Evolutionary conservation across 1,284 basidiomycete genomes (phyloP).

Genomic region (Blastosporella zonata): DNA sequence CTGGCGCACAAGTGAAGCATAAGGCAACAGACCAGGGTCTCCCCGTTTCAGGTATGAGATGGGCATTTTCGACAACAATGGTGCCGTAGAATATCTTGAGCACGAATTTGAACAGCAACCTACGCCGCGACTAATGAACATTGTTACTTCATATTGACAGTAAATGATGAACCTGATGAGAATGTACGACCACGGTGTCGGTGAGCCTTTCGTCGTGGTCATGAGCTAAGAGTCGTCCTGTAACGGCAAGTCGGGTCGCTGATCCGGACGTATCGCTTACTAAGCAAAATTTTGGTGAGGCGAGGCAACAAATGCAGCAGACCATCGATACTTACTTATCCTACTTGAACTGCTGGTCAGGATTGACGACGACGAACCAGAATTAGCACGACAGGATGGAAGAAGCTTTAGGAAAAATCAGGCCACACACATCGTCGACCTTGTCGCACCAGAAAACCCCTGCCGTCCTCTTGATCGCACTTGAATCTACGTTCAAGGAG

Average conservation of each 20-base stretch:
- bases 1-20: background rate
- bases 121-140: constrained; percentile 24
- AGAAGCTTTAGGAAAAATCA: constrained; percentile 78
- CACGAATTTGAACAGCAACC: constrained; percentile 71
- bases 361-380: background rate
- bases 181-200: constrained; percentile 66
- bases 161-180: constrained; percentile 50
- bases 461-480: constrained; percentile 83
- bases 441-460: constrained; percentile 89
- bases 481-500: constrained; percentile 87
- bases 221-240: constrained; percentile 7
- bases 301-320: background rate
- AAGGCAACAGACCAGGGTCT: constrained; percentile 58
- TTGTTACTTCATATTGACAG: background rate
- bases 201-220: constrained; percentile 34
- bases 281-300: constrained; percentile 29
- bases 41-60: constrained; percentile 68
- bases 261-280: too few relatives aligned
- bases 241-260: background rate
- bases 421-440: constrained; percentile 81
- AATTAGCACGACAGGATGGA: constrained; percentile 43
- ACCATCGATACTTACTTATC: background rate
- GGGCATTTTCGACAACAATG: constrained; percentile 79
- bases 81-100: constrained; percentile 86
- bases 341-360: constrained; percentile 5